These are phyloP conservation scores for Yamagishiella unicocca DNA, from an alignment of 139 green algal genomes.

Conservation along the genomic window DNA sequence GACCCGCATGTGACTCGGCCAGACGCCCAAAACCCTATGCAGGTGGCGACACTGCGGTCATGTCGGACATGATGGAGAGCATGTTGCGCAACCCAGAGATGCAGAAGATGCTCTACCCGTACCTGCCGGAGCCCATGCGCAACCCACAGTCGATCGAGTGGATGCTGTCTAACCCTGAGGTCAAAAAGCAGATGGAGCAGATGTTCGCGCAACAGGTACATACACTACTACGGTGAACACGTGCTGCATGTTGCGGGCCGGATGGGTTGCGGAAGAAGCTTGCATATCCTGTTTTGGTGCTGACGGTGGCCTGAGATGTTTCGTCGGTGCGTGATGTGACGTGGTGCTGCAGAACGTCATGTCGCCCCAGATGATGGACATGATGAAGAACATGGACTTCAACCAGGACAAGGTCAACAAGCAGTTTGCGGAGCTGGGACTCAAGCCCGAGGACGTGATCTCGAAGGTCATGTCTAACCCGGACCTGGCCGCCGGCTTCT, in stretches of 20 bases:
- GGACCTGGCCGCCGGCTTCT: constrained; percentile 82
- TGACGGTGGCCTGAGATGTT: too few relatives aligned
- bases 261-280: too few relatives aligned
- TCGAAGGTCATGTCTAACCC: constrained; percentile 84
- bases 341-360: constrained; percentile 64
- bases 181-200: constrained; percentile 70
- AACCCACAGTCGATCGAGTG: constrained; percentile 90
- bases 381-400: constrained; percentile 78
- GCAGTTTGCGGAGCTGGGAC: constrained; percentile 83
- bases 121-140: constrained; percentile 92
- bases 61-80: constrained; percentile 62
- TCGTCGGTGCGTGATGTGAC: too few relatives aligned
- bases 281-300: too few relatives aligned
- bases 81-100: constrained; percentile 79
- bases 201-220: constrained; percentile 52
- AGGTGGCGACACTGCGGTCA: background rate
- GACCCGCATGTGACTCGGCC: too few relatives aligned
- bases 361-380: constrained; percentile 74
- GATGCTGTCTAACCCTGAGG: constrained; percentile 89
- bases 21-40: too few relatives aligned
- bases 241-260: too few relatives aligned
- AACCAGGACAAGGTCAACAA: constrained; percentile 76
- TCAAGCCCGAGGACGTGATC: constrained; percentile 87
- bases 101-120: constrained; percentile 94
- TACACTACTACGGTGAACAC: too few relatives aligned